A percentile compares a stretch with the other conserved stretches of the same genome.
Evolutionary conservation across 2,329 filamentous ascomycete genomes (phyloP).

Genomic region (Venturia oleaginea): DNA sequence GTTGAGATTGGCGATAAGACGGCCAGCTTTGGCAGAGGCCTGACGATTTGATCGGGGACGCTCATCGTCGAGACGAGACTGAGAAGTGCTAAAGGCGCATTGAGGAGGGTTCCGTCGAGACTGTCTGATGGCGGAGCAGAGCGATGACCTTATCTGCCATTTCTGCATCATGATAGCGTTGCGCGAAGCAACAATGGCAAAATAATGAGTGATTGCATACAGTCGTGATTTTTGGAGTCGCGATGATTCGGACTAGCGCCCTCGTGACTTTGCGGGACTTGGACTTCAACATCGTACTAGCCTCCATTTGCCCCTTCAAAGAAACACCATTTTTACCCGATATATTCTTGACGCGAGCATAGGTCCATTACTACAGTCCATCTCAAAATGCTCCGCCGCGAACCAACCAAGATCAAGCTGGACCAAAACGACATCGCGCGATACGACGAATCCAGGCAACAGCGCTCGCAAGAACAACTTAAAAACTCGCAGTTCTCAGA

Average conservation of each 20-base stretch:
- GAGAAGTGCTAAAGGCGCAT: slow-evolving; percentile 4
- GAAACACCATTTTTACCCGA: background rate
- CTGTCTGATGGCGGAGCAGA: background rate
- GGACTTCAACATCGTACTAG: too few relatives aligned
- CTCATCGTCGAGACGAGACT: background rate
- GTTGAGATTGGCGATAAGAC: background rate
- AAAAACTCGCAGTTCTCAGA: background rate
- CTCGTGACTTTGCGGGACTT: background rate
- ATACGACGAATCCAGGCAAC: slow-evolving; percentile 3
- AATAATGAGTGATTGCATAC: background rate
- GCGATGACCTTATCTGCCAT: background rate
- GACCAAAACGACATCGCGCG: slow-evolving; percentile 6
- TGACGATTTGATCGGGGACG: background rate
- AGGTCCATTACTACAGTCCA: background rate
- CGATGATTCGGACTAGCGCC: background rate
- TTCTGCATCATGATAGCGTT: slow-evolving; percentile 8
- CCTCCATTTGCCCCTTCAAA: background rate
- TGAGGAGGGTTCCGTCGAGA: background rate
- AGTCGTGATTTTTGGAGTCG: background rate
- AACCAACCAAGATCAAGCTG: slow-evolving; percentile 2
- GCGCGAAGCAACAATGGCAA: background rate
- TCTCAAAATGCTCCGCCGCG: slow-evolving; percentile 1
- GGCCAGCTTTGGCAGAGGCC: slow-evolving; percentile 9
- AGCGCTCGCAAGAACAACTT: background rate
- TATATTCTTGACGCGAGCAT: background rate